Base-by-base conservation (phyloP, 1,139 yeast genomes). In the Kodamaea anthophila region DNA sequence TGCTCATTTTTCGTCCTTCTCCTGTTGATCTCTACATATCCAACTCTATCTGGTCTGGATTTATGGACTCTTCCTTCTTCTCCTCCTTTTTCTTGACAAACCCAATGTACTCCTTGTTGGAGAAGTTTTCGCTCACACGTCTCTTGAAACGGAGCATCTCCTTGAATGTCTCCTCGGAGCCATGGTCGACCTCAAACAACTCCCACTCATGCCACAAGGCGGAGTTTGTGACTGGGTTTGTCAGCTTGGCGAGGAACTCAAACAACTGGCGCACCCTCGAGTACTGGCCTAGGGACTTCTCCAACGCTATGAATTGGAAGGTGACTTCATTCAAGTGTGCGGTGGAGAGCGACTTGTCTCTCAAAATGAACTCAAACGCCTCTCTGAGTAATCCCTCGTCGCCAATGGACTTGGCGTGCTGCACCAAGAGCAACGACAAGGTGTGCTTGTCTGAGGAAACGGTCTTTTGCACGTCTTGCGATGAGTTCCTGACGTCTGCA, bases 91-190 rank as follows among this genome's bases (percentile, higher is more conserved):
- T 21, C 46, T 66, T 70, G 12, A 77, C 77, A 48, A 83, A 82
- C 5, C 83, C 85, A 39, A 68, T 53, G 9, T 26, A 21, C 15
- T 11, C 20, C 18, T 13, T 23, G 11, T 15, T 18, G 18, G 14
- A 23, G 14, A 9, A 15, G 13, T 16, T 16, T 18, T 13, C 23
- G 13, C 18, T 54, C 48, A 49, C 36, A 3, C 29, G 32, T 26
- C 88, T 63, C 49, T 78, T 83, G 42, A 67, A 60, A 28, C 80
- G 61, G 13, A 87, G 53, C 88, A 86, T 81, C 10, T 77, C 81
- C 43, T 82, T 86, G 52, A 73, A 86, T 0, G 83, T 73, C 2
- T 64, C 66, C 44, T 83, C 94, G 38, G 70, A 61, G 2, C 96
- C 96, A 49, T 73, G 46, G 12, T 70, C 63, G 22, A 84, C 51